Evolutionary conservation across 768 basidiomycete species (phyloP), one percentile per base, ranked within the genome.

Genomic region (Serpula lacrymans): DNA sequence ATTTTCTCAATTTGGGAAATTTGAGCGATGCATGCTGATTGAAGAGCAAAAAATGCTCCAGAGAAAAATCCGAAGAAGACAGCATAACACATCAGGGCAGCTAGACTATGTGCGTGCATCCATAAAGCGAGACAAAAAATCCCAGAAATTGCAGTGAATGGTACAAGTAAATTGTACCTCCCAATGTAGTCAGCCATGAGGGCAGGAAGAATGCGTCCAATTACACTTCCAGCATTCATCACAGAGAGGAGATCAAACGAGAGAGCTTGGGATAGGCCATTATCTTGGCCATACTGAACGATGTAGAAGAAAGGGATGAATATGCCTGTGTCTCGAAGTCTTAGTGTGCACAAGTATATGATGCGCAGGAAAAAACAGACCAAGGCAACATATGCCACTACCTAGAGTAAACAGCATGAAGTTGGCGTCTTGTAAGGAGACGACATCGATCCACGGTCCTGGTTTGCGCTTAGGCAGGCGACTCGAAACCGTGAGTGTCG

Each of bases 291-390:
- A 54, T 75, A 80, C 39, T 76, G 69, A 27, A 76, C 73, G 45
- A 84, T 75, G 61, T 77, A 84, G 57, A 80, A 78, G 57, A 72
- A 75, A 10, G 81, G 81, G 29, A 78, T 78, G 60, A 80, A 82
- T 1, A 82, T 57, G 11, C 79, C 81, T 80, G 48, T 10, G 22
- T 14, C 9, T 11, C n/a, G n/a, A n/a, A n/a, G n/a, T n/a, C n/a
- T n/a, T n/a, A n/a, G n/a, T n/a, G n/a, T n/a, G n/a, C 21, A 22
- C 18, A 41, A 24, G 20, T 8, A 37, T 18, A 33, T n/a, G 14
- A 32, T 11, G 7, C 31, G 28, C 5, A 16, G 20, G 16, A 26
- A 12, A 30, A 43, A 20, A 10, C 71, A n/a, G 49, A 79, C 78
- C 78, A 13, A 80, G 63, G 4, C 76, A 74, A 10, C 76, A 72